These are phyloP conservation scores for Xerocomus amazonicus DNA, from an alignment of 1,284 basidiomycete species.

Conservation along the genomic window DNA sequence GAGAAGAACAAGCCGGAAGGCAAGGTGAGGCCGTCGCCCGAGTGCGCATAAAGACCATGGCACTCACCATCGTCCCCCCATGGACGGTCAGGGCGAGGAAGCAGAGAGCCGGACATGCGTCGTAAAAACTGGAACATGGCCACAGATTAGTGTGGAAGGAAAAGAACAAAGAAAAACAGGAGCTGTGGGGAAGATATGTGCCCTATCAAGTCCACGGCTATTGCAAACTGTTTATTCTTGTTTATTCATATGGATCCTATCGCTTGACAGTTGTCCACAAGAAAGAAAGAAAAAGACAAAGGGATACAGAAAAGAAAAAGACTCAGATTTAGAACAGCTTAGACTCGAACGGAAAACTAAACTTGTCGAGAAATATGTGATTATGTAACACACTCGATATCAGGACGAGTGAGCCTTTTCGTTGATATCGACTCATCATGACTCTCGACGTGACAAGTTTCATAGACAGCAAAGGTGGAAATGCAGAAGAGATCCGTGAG, in stretches of 20 bases:
- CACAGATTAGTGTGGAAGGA: neutral
- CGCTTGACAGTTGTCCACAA: neutral
- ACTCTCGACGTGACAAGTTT: slow-evolving; percentile 77
- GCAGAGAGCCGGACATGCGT: slow-evolving; percentile 66
- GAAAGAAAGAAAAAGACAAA: neutral
- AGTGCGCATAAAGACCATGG: slow-evolving; percentile 5
- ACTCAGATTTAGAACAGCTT: too few species aligned
- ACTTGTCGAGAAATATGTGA: slow-evolving; percentile 6
- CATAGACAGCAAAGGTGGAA: slow-evolving; percentile 87
- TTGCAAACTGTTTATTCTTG: slow-evolving; percentile 17
- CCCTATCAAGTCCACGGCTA: neutral
- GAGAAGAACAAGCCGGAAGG: slow-evolving; percentile 7
- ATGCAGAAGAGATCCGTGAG: slow-evolving; percentile 89
- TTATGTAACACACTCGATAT: slow-evolving; percentile 17
- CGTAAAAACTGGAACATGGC: slow-evolving; percentile 67
- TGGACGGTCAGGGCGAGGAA: slow-evolving; percentile 65
- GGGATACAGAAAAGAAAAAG: too few species aligned
- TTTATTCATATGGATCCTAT: slow-evolving; percentile 14
- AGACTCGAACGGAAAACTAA: too few species aligned
- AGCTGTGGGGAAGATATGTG: neutral
- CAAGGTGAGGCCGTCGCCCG: slow-evolving; percentile 7
- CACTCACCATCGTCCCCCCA: slow-evolving; percentile 71
- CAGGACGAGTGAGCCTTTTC: neutral
- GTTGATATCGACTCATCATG: slow-evolving; percentile 33
- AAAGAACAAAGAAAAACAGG: neutral